Evolutionary conservation across 2,329 filamentous ascomycete species (phyloP).

Genomic region (Colletotrichum nymphaeae): DNA sequence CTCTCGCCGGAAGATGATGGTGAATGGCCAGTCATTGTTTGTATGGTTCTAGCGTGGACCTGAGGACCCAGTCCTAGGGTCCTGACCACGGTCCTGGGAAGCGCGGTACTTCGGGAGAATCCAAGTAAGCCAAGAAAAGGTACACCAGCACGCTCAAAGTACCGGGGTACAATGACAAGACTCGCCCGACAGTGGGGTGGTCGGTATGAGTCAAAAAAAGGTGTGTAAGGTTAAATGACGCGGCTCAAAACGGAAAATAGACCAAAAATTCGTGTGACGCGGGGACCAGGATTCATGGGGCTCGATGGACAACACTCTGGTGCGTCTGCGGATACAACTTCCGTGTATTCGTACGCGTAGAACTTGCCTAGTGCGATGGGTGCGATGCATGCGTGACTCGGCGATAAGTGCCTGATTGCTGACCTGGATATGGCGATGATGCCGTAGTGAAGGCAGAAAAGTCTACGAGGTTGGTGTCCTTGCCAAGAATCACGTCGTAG

Average conservation of each 20-base stretch:
- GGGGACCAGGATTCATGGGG: background rate
- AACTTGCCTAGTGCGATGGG: background rate
- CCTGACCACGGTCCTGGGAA: background rate
- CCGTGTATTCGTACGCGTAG: background rate
- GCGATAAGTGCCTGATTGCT: slow-evolving; percentile 21
- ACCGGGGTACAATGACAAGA: slow-evolving; percentile 1
- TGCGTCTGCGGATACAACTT: background rate
- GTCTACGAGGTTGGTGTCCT: background rate
- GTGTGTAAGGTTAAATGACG: slow-evolving; percentile 21
- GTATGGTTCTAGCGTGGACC: background rate
- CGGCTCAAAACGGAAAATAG: slow-evolving; percentile 22
- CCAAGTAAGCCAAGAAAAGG: slow-evolving; percentile 5
- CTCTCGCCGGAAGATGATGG: slow-evolving; percentile 16
- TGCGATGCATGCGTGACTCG: background rate
- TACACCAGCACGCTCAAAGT: background rate
- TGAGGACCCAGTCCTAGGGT: background rate
- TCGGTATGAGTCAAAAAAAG: slow-evolving; percentile 26
- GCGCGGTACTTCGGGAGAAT: slow-evolving; percentile 8
- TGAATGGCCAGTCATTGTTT: slow-evolving; percentile 16
- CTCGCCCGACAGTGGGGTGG: slow-evolving; percentile 2
- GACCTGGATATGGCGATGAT: background rate
- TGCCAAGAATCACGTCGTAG: background rate
- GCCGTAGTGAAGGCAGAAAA: slow-evolving; percentile 9
- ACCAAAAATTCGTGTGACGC: slow-evolving; percentile 12
- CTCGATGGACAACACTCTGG: background rate